phyloP scores from a whole-genome alignment of 2,329 filamentous ascomycete genomes.

The Beauveria brongniartii region DNA sequence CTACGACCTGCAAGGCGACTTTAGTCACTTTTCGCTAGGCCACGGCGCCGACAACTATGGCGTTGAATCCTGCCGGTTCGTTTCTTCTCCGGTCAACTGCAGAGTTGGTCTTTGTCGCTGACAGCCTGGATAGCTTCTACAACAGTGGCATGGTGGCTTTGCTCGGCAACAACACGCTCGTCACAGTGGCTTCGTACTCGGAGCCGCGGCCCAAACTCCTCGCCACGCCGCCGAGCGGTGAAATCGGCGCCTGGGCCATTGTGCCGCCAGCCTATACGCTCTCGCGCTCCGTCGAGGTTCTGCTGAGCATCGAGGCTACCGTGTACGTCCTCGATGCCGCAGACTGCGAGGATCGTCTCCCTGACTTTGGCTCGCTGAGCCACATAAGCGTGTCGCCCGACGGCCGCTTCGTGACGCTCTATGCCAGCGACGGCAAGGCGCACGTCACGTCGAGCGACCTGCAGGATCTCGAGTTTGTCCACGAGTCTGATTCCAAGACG shows the following conservation, averaged over 20 bases:
- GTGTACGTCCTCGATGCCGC: conserved; percentile 80
- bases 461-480: conserved; percentile 83
- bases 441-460: conserved; percentile 96
- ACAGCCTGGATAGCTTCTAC: conserved; percentile 55
- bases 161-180: conserved; percentile 76
- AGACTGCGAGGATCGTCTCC: conserved; percentile 82
- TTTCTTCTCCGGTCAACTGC: not conserved
- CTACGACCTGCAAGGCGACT: conserved; percentile 90
- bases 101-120: conserved; percentile 4
- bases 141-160: conserved; percentile 86
- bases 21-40: conserved; percentile 87
- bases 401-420: conserved; percentile 79
- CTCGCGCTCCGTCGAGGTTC: conserved; percentile 85
- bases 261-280: conserved; percentile 83
- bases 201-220: conserved; percentile 84
- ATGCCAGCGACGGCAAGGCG: conserved; percentile 74
- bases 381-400: conserved; percentile 89
- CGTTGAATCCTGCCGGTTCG: conserved; percentile 68
- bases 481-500: conserved; percentile 79
- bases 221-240: conserved; percentile 65
- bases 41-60: conserved; percentile 83
- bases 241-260: conserved; percentile 81
- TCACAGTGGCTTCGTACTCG: conserved; percentile 81
- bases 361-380: conserved; percentile 86
- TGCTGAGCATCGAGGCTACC: conserved; percentile 77